Base-by-base conservation (phyloP, 192 early-diverging fungal genomes). In the Dispira simplex region DNA sequence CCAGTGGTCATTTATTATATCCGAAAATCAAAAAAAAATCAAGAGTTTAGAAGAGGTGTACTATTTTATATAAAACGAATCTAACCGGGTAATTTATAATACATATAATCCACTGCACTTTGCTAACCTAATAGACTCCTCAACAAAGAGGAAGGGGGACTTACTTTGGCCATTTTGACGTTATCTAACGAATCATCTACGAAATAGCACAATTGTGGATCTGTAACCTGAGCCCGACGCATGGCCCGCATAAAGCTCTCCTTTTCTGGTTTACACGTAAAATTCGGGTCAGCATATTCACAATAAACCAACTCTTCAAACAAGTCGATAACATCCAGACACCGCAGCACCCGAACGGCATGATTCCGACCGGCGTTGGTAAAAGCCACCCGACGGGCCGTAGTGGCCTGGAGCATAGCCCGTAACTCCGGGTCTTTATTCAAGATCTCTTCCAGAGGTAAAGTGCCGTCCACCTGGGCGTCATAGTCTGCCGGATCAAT, bases 261-360 rank as follows among this genome's bases (percentile, higher is more conserved):
- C 44, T 46, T 57, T 47, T 78, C 79, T 18, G 89, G 89, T 63
- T 91, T 91, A 70, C 87, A 91, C 10, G 73, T 67, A 67, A 91
- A 89, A 64, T 86, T 62, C 0, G 78, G 79, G 27, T 80, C 75
- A 11, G 57, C 39, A 70, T 91, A 91, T 64, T 91, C 79, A 62
- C 85, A 87, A 63, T 75, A 89, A 3, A 86, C 88, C 49, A 89
- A 66, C 14, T 85, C 85, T 43, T 85, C 86, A 71, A 91, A 89
- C 67, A 84, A 73, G 63, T 88, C 84, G 3, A 78, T 79, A 46
- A 91, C 69, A 0, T 74, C 80, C 32, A 91, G 65, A 23, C 78
- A 65, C 21, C 70, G 70, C 27, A 91, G 66, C 16, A 88, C 86
- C 45, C 89, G 77, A 21, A 68, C 54, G 16, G 86, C 89, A 68